Conservation (phyloP, 202 grass and related monocot species). For the Dendrocalamus latiflorus region DNA sequence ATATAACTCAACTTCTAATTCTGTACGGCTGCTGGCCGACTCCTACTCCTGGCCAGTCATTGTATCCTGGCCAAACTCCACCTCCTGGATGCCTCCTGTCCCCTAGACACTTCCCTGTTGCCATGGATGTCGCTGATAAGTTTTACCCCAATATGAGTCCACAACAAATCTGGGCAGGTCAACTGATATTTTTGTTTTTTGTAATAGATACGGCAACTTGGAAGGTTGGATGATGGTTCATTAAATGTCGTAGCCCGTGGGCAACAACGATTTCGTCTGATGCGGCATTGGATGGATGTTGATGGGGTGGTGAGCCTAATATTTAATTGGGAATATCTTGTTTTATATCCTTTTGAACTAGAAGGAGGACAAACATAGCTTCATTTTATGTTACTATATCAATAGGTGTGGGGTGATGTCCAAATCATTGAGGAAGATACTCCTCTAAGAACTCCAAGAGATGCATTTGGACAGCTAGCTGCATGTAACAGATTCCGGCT, state of each 20-base stretch:
- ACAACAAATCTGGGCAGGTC: not conserved
- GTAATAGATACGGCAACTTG: slow-evolving; percentile 70
- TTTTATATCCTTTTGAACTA: slow-evolving; percentile 12
- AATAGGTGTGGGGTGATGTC: slow-evolving; percentile 81
- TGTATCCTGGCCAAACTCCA: too few relatives aligned
- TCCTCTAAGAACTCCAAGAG: slow-evolving; percentile 75
- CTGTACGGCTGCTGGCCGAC: too few relatives aligned
- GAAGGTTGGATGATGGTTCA: slow-evolving; percentile 58
- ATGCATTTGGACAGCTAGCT: slow-evolving; percentile 70
- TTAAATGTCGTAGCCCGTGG: slow-evolving; percentile 86
- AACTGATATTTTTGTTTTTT: slow-evolving; percentile 22
- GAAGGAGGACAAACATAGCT: slow-evolving; percentile 1
- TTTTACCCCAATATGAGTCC: too few relatives aligned
- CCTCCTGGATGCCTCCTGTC: too few relatives aligned
- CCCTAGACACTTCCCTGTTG: too few relatives aligned
- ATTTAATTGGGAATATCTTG: not conserved
- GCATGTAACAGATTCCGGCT: slow-evolving; percentile 35
- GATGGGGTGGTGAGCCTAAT: slow-evolving; percentile 64
- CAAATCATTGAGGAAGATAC: slow-evolving; percentile 92
- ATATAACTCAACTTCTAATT: too few relatives aligned
- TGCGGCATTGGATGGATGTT: slow-evolving; percentile 58
- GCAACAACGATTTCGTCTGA: slow-evolving; percentile 79
- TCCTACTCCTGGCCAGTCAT: too few relatives aligned
- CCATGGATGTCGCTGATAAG: too few relatives aligned
- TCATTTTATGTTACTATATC: slow-evolving; percentile 16